phyloP scores from a whole-genome alignment of 129 eudicot species.

The Logfia minima region DNA sequence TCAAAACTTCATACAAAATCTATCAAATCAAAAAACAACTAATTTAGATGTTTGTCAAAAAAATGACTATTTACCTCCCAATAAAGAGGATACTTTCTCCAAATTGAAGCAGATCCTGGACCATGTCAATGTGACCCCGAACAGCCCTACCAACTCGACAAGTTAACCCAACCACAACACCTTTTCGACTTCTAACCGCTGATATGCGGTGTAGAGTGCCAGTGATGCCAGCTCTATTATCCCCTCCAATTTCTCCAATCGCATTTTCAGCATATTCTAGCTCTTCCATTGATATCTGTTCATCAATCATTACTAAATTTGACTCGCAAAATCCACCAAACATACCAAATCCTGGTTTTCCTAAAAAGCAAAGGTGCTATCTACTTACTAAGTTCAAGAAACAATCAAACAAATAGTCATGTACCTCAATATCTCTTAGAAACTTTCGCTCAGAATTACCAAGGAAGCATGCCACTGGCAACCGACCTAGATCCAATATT shows the following conservation, averaged over 20 bases:
- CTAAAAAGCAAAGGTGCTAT: not conserved
- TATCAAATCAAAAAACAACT: not conserved
- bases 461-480: conserved; percentile 66
- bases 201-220: conserved; percentile 88
- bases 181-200: conserved; percentile 65
- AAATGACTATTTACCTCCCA: conserved; percentile 59
- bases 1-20: not conserved
- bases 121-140: conserved; percentile 61
- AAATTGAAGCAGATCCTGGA: conserved; percentile 67
- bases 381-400: not conserved
- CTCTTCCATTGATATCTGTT: conserved; percentile 63
- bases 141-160: conserved; percentile 81
- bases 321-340: not conserved
- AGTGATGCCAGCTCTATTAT: conserved; percentile 75
- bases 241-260: conserved; percentile 74
- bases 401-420: not conserved
- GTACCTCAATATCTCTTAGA: conserved; percentile 72
- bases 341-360: not conserved
- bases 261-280: conserved; percentile 69
- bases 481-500: conserved; percentile 70
- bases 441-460: conserved; percentile 49
- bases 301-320: conserved; percentile 9
- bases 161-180: conserved; percentile 64
- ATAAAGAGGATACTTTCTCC: conserved; percentile 81
- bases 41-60: not conserved